Evolutionary conservation across 768 basidiomycete genomes (phyloP).

Genomic region (Macrolepiota fuliginosa): DNA sequence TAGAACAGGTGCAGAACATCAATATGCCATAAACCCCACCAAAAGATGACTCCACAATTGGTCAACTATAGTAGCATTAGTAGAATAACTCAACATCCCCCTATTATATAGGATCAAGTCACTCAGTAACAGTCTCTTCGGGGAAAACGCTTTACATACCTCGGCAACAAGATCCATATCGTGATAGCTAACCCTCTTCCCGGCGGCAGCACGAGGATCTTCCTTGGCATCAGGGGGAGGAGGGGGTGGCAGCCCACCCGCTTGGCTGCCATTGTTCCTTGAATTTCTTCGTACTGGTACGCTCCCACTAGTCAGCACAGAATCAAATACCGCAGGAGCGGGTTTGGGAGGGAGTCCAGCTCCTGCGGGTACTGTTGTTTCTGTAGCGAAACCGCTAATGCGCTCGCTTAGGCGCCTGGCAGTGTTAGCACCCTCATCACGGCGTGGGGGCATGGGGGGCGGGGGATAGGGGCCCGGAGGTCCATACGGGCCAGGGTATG

Average conservation of each 20-base stretch:
- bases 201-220: conserved; percentile 88
- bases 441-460: conserved; percentile 39
- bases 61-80: conserved; percentile 23
- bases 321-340: conserved; percentile 48
- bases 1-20: conserved; percentile 5
- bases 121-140: conserved; percentile 5
- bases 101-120: conserved; percentile 25
- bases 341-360: conserved; percentile 84
- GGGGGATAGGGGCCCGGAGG: conserved; percentile 34
- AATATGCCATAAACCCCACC: conserved; percentile 28
- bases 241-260: conserved; percentile 62
- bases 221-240: conserved; percentile 89
- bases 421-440: conserved; percentile 52
- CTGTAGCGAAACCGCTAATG: conserved; percentile 70
- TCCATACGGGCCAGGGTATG: conserved; percentile 27
- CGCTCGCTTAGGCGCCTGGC: conserved; percentile 75
- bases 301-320: conserved; percentile 51
- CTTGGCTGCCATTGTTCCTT: conserved; percentile 31
- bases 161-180: conserved; percentile 95
- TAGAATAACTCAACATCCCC: conserved; percentile 64
- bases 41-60: conserved; percentile 22
- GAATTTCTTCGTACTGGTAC: conserved; percentile 37
- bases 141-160: conserved; percentile 33
- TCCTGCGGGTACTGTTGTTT: conserved; percentile 51
- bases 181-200: conserved; percentile 89